Base-by-base conservation (phyloP, 352 stramenopile species). In the Pythium oligandrum region DNA sequence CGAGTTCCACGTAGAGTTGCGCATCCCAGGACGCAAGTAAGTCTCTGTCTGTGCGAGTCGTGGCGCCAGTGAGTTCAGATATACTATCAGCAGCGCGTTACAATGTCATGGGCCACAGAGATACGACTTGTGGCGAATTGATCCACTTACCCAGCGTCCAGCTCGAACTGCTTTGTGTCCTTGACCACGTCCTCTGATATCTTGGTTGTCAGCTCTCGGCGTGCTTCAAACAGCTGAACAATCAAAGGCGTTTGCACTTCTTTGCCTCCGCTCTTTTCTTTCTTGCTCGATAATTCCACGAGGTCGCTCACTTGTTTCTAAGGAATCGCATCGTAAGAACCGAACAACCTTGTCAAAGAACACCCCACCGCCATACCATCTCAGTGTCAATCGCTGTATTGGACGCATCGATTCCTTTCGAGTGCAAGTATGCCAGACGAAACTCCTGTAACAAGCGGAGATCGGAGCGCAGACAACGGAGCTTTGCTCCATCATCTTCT, bases 151-250 rank as follows among this genome's bases (percentile, higher is more conserved):
- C 69, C 75, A 46, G 72, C 39, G 47, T 93, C 80, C 39, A 76
- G 47, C 10, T 93, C 81, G 17, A 86, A 51, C 38, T 73, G 63
- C 44, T 75, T 75, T 59, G 84, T 89, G 26, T 88, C 68, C 46
- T 74, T 76, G 36, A 91, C 59, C 4, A 86, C 59, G 26, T 90
- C 74, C 40, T 93, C 78, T 17, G 81, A 86, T 40, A 93, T 83
- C 34, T 72, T 72, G 50, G 67, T 71, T 59, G 75, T 87, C 26
- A 91, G 63, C 12, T 90, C 80, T n/a, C 78, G 66, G 9, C 79
- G 73, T 37, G 70, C 71, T 47, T 88, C 70, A 39, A 88, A 86
- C 48, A 91, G 63, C 57, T 90, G 68, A 12, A 88, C 48, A 7
- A 82, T 51, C 44, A 83, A 58, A 2, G 59, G 57, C 0, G 54